Evolutionary conservation across 1,139 yeast species (phyloP), one percentile per base, ranked within the genome.

Genomic region (Geotrichum fermentans): DNA sequence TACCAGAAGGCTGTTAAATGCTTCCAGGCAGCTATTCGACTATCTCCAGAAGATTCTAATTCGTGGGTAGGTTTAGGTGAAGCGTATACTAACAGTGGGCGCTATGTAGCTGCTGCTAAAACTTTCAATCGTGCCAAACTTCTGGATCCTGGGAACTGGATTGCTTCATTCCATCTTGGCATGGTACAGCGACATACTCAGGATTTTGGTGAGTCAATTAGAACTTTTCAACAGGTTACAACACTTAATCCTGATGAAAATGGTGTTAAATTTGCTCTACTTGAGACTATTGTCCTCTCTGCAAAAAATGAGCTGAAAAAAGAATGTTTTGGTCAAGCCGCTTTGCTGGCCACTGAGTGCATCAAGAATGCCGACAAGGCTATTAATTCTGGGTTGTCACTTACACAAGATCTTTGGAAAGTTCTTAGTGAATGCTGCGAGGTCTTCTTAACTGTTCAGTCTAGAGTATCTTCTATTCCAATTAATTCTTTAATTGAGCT

Each of bases 21-120:
- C 79, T 89, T 88, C 61, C 98, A 92, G 66, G 78, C 81, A 26
- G 90, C 96, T 0, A 71, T 94, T 49, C 74, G 97, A 54, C 70
- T 85, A 56, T 71, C 80, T 34, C 72, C 84, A 0, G 61, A 64
- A 51, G 97, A 92, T 66, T 65, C 77, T 7, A 82, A 85, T 57
- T 82, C 96, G 11, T 90, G 97, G 97, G 73, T 85, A 22, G 97
- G 97, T 0, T 71, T 92, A 34, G 98, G 98, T 18, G 98, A 94
- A 64, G 94, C 97, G 0, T 92, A 92, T 63, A 73, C 76, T 51
- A 78, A 81, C 40, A 80, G 95, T 65, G 98, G 98, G 4, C 75
- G 96, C 55, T 71, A 82, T 43, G 92, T 85, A 52, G 95, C 97
- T 2, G 88, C 96, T 0, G 74, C 78, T 7, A 89, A 85, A 62